Base-by-base conservation (phyloP, 2,329 filamentous ascomycete genomes). In the Neoascochyta sp. region DNA sequence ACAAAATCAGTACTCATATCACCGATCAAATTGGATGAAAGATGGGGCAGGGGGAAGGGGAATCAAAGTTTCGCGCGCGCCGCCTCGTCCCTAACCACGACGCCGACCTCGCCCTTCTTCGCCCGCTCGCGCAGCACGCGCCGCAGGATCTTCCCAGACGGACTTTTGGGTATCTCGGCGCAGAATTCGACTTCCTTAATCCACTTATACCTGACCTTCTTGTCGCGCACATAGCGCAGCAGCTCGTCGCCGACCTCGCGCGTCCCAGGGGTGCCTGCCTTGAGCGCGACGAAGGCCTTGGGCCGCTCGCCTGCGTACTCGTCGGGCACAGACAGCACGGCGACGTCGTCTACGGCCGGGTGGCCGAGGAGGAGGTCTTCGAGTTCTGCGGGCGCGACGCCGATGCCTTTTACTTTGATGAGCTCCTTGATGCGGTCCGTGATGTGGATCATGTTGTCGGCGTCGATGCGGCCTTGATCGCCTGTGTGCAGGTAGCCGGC, bases 331-430 rank as follows among this genome's bases (percentile, higher is more conserved):
- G 71, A 71, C 24, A 76, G 58, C 0, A 79, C 73, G 0, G 77
- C 77, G 1, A 66, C 69, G 47, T 81, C 78, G 22, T 73, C 72
- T 0, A 82, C 71, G 9, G 65, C 66, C 0, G 60, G 49, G 38
- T 81, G 75, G 0, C 76, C 72, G 1, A 81, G 66, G n/a, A 82
- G 56, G 3, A 76, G 48, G 41, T 80, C 76, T 47, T 83, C 78
- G 0, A 83, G 64, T 49, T 82, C 79, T 0, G 78, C 78, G 0
- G 79, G 78, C 5, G 78, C 74, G 6, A 80, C 74, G 4, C 70
- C 72, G 19, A 79, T 73, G 0, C 78, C 78, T 40, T 81, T 80
- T 7, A 81, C 77, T 51, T 82, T 82, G 57, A 81, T 78, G 67
- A 81, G 74, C 55, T 82, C 78, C 61, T 83, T 83, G 52, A 82